A percentile compares a stretch with the other conserved stretches of the same genome.
Evolutionary conservation across 2,329 filamentous ascomycete genomes (phyloP).

Genomic region (Arthrobotrys conoides): DNA sequence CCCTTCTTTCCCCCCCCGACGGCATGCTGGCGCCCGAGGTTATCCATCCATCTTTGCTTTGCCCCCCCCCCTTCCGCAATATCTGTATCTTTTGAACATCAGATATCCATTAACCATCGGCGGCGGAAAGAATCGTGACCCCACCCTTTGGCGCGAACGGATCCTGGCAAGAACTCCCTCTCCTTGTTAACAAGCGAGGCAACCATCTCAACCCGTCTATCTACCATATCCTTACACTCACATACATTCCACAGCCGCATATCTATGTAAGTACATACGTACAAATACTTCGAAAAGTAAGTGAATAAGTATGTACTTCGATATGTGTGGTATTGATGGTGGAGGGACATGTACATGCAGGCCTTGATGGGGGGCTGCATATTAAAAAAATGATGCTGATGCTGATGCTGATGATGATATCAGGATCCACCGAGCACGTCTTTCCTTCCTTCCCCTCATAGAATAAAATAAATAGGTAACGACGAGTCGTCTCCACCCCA

Average conservation of each 20-base stretch:
- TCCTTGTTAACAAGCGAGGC: constrained; percentile 30
- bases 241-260: constrained; percentile 6
- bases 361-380: constrained; percentile 3
- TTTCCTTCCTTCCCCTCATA: background rate
- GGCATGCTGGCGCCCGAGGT: constrained; percentile 35
- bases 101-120: constrained; percentile 25
- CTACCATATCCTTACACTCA: background rate
- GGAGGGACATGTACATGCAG: background rate
- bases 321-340: background rate
- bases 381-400: background rate
- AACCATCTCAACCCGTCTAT: constrained; percentile 1
- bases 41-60: constrained; percentile 16
- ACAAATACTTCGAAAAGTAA: too few relatives aligned
- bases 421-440: constrained; percentile 11
- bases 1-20: constrained; percentile 2
- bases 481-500: constrained; percentile 37
- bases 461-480: background rate
- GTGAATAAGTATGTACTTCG: too few relatives aligned
- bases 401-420: constrained; percentile 5
- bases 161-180: constrained; percentile 34
- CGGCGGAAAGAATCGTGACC: constrained; percentile 26
- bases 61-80: constrained; percentile 15
- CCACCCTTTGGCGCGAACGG: constrained; percentile 32
- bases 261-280: too few relatives aligned
- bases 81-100: background rate